Conservation (phyloP, 2,329 filamentous ascomycete genomes). For the Ophiostoma novo-ulmi region DNA sequence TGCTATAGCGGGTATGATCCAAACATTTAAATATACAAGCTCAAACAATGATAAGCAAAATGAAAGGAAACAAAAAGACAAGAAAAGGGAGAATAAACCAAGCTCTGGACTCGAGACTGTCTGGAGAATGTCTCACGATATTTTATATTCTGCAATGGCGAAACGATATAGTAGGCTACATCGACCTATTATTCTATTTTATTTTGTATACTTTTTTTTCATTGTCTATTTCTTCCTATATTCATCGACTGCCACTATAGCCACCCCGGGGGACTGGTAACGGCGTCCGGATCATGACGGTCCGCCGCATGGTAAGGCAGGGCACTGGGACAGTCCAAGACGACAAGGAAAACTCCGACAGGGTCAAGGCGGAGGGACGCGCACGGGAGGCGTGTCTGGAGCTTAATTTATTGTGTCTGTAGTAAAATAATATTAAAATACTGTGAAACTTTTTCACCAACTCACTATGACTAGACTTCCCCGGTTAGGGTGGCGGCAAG, state of each 20-base stretch:
- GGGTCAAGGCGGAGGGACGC: not conserved
- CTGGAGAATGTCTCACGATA: not conserved
- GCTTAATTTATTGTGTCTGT: too few species aligned
- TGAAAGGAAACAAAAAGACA: not conserved
- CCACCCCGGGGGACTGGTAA: slow-evolving; percentile 12
- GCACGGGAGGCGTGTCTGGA: slow-evolving; percentile 7
- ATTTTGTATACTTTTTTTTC: not conserved
- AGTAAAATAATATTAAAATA: not conserved
- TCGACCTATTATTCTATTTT: not conserved
- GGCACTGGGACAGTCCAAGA: not conserved
- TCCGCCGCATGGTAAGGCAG: not conserved
- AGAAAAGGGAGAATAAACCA: not conserved
- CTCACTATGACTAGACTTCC: not conserved
- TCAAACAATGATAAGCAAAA: not conserved
- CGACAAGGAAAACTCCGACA: slow-evolving; percentile 1
- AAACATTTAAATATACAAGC: not conserved
- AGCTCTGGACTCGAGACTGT: not conserved
- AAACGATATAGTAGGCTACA: not conserved
- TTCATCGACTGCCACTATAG: not conserved
- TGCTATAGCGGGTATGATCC: not conserved
- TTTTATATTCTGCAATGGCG: not conserved
- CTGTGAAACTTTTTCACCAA: not conserved
- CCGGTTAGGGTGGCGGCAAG: slow-evolving; percentile 6
- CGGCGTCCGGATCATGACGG: slow-evolving; percentile 6
- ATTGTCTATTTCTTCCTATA: not conserved